These are phyloP conservation scores for Albugo laibachii DNA, from an alignment of 352 stramenopile species.

Conservation along the genomic window DNA sequence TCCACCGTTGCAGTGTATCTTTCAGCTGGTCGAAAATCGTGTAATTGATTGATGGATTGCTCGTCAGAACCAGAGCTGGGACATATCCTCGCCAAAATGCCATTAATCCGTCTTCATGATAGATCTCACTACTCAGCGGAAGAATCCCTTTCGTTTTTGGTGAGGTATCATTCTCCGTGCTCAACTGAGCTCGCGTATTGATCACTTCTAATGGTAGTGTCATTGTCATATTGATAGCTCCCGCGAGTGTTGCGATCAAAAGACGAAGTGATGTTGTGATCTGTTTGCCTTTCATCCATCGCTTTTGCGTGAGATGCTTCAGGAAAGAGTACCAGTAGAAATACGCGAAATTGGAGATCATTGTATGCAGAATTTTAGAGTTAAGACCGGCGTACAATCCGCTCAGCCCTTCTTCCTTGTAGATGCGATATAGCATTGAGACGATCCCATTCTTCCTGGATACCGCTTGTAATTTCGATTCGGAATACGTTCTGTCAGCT, in stretches of 20 bases:
- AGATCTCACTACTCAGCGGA: constrained; percentile 32
- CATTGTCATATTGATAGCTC: constrained; percentile 76
- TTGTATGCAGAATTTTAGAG: constrained; percentile 58
- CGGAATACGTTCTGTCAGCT: constrained; percentile 12
- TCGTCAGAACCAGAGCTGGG: constrained; percentile 72
- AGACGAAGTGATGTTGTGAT: constrained; percentile 52
- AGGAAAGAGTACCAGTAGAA: constrained; percentile 78
- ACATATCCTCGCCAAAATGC: constrained; percentile 81
- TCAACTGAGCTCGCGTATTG: constrained; percentile 68
- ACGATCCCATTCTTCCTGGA: constrained; percentile 28
- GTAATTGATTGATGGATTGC: constrained; percentile 81
- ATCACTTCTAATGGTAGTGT: constrained; percentile 77
- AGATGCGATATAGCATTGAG: constrained; percentile 40
- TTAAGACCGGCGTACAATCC: constrained; percentile 46
- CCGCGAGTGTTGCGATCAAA: constrained; percentile 47
- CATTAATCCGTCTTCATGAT: constrained; percentile 36
- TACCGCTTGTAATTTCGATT: constrained; percentile 3
- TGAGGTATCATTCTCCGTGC: constrained; percentile 2
- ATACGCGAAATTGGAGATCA: constrained; percentile 63
- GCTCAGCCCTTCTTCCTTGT: constrained; percentile 31
- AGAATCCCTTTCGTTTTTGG: constrained; percentile 18
- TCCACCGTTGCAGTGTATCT: constrained; percentile 27
- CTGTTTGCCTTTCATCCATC: constrained; percentile 11
- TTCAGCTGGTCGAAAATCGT: constrained; percentile 79
- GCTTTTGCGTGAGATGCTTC: constrained; percentile 36